Conservation (phyloP, 163 green algal species). For the Volvox carteri region DNA sequence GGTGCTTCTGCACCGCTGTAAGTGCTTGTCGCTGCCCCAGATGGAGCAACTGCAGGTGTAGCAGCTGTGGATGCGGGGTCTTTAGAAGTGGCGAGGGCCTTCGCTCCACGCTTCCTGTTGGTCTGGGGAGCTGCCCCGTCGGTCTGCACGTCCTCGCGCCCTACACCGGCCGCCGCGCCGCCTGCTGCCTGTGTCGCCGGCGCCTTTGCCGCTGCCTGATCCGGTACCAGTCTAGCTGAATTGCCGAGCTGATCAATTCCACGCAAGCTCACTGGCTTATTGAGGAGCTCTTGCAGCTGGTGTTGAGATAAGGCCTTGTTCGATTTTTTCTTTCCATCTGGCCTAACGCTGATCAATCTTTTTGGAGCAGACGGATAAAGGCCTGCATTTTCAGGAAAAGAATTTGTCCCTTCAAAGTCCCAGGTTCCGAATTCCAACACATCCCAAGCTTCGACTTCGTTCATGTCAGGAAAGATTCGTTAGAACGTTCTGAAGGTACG, state of each 20-base stretch:
- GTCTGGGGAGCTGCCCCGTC: not conserved
- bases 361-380: slow-evolving; percentile 21
- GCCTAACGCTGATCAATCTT: not conserved
- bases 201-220: not conserved
- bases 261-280: slow-evolving; percentile 8
- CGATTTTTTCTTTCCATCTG: slow-evolving; percentile 22
- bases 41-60: slow-evolving; percentile 6
- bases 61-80: not conserved
- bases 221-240: not conserved
- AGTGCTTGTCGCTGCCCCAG: not conserved
- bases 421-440: slow-evolving; percentile 18
- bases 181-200: not conserved
- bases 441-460: not conserved
- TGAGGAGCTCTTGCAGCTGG: slow-evolving; percentile 14
- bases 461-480: too few relatives aligned
- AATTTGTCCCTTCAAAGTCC: slow-evolving; percentile 6
- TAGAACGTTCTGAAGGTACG: too few relatives aligned
- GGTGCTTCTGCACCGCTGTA: too few relatives aligned
- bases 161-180: not conserved
- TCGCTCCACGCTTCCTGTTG: not conserved
- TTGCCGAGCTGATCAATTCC: not conserved
- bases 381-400: not conserved
- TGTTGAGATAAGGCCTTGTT: slow-evolving; percentile 32
- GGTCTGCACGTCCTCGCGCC: not conserved
- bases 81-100: not conserved